A percentile compares a stretch with the other conserved stretches of the same genome.
phyloP scores from a whole-genome alignment of 1,139 yeast genomes.

The Wickerhamomyces sp. region DNA sequence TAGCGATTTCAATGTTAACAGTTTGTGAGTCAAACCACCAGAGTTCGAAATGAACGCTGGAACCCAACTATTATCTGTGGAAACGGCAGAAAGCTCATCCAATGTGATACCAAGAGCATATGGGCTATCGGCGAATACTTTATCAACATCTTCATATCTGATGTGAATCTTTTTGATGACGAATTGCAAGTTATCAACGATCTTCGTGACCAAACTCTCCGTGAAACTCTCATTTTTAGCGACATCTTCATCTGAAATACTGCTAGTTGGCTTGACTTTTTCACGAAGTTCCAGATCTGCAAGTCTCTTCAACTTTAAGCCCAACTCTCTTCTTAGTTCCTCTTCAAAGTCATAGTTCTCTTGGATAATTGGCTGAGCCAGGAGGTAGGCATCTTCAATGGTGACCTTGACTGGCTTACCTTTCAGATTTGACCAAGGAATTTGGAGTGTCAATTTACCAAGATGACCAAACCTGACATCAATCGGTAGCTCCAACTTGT shows the following conservation, averaged over 20 bases:
- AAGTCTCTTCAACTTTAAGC: slow-evolving; percentile 61
- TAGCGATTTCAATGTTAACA: slow-evolving; percentile 69
- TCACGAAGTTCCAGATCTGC: slow-evolving; percentile 63
- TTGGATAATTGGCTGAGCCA: slow-evolving; percentile 70
- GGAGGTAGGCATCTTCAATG: slow-evolving; percentile 82
- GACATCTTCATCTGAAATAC: slow-evolving; percentile 37
- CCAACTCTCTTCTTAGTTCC: slow-evolving; percentile 57
- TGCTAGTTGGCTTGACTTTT: slow-evolving; percentile 33
- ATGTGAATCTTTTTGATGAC: slow-evolving; percentile 88
- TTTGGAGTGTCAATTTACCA: slow-evolving; percentile 84
- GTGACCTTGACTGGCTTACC: slow-evolving; percentile 86
- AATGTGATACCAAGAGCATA: slow-evolving; percentile 81
- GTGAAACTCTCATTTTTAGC: slow-evolving; percentile 73
- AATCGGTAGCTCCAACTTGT: slow-evolving; percentile 76
- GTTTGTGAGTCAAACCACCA: slow-evolving; percentile 64
- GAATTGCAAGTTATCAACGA: slow-evolving; percentile 90
- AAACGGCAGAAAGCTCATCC: slow-evolving; percentile 84
- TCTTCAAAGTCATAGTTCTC: slow-evolving; percentile 59
- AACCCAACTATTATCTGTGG: slow-evolving; percentile 81
- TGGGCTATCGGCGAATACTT: slow-evolving; percentile 60
- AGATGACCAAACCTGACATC: slow-evolving; percentile 89
- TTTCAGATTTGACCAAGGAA: slow-evolving; percentile 95
- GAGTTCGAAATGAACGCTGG: slow-evolving; percentile 80
- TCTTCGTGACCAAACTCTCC: slow-evolving; percentile 80
- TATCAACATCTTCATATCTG: slow-evolving; percentile 75